phyloP scores from a whole-genome alignment of 2,329 filamentous ascomycete genomes.

The Aspergillus floridensis region DNA sequence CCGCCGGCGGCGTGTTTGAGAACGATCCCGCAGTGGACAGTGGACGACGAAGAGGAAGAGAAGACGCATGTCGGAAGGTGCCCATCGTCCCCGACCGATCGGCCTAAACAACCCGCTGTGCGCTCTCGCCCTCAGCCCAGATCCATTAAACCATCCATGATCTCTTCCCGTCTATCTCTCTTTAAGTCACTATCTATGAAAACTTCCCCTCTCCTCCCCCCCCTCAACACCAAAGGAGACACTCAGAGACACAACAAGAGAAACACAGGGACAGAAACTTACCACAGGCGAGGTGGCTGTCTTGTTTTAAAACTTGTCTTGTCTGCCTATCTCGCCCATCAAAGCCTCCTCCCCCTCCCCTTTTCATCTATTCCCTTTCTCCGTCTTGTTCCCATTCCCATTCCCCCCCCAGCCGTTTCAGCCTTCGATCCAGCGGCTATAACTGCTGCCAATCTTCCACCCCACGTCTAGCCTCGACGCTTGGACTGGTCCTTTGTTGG shows the following conservation, averaged over 20 bases:
- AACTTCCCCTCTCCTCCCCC: no score
- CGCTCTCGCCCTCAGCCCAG: not conserved
- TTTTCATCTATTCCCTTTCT: constrained; percentile 1
- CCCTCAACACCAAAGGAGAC: no score
- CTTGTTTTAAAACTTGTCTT: constrained; percentile 1
- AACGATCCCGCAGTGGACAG: constrained; percentile 1
- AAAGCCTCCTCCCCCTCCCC: not conserved
- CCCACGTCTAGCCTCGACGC: not conserved
- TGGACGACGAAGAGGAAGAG: no score
- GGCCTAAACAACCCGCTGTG: constrained; percentile 4
- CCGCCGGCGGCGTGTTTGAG: constrained; percentile 13
- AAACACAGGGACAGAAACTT: no score
- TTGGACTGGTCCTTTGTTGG: not conserved
- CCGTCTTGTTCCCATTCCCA: not conserved
- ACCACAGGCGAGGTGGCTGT: not conserved
- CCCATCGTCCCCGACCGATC: constrained; percentile 14
- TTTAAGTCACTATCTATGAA: no score
- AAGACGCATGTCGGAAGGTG: constrained; percentile 2
- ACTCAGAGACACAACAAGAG: no score
- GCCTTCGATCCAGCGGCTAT: not conserved
- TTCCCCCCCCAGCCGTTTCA: constrained; percentile 3
- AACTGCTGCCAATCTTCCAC: not conserved
- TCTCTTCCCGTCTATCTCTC: not conserved
- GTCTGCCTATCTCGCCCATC: not conserved
- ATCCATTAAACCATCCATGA: not conserved